phyloP scores from a whole-genome alignment of 2,329 filamentous ascomycete species.

The Fusarium sp. region DNA sequence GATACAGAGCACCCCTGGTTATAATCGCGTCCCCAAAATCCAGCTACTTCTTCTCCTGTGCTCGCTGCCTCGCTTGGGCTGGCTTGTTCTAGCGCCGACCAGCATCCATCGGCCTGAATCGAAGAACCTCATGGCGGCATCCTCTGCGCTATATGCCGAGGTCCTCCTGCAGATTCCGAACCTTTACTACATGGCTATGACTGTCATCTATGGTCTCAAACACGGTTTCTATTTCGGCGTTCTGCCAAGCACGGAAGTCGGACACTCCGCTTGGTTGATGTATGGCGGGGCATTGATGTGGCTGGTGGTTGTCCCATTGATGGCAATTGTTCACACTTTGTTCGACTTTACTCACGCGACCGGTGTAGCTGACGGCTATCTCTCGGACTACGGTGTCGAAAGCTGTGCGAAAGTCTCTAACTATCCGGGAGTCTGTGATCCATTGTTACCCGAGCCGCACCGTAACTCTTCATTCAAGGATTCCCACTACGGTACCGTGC shows the following conservation, averaged over 20 bases:
- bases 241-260: not conserved
- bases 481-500: not conserved
- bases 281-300: not conserved
- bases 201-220: not conserved
- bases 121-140: not conserved
- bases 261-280: not conserved
- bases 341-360: rapidly evolving
- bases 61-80: constrained; percentile 15
- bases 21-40: not conserved
- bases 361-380: too few species aligned
- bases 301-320: not conserved
- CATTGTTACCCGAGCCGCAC: not conserved
- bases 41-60: constrained; percentile 17
- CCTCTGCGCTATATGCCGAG: constrained; percentile 4
- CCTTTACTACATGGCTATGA: constrained; percentile 7
- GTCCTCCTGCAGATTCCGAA: constrained; percentile 1
- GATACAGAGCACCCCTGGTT: constrained; percentile 1
- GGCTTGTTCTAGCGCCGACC: not conserved
- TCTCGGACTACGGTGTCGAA: rapidly evolving
- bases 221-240: constrained; percentile 8
- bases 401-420: too few species aligned
- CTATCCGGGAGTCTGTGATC: not conserved
- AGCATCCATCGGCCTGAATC: rapidly evolving
- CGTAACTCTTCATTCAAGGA: rapidly evolving
- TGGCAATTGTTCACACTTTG: too few species aligned